Evolutionary conservation across 2,329 filamentous ascomycete species (phyloP).

Genomic region (Cordyceps cateniannulata): DNA sequence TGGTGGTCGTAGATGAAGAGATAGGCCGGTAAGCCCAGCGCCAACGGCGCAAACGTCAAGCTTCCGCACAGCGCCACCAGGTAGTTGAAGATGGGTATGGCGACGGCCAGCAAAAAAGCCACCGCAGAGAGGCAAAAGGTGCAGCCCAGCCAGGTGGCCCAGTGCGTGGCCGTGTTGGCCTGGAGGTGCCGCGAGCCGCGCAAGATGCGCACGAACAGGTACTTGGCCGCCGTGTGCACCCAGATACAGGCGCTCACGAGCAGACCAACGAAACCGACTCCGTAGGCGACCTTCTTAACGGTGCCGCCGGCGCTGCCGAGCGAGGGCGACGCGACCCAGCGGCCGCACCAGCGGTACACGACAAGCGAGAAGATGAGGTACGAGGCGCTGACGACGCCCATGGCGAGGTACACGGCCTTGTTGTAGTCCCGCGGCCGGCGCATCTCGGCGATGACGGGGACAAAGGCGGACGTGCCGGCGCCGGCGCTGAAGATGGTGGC

Average conservation of each 20-base stretch:
- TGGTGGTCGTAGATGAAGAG: conserved; percentile 31
- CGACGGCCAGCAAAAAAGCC: conserved; percentile 26
- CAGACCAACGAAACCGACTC: conserved; percentile 49
- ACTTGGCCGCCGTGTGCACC: conserved; percentile 26
- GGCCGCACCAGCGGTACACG: conserved; percentile 55
- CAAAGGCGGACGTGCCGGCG: conserved; percentile 53
- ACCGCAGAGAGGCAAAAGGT: conserved; percentile 24
- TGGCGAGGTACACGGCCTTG: conserved; percentile 53
- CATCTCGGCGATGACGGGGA: conserved; percentile 63
- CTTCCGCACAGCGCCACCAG: conserved; percentile 25
- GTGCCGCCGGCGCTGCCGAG: conserved; percentile 53
- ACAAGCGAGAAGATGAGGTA: conserved; percentile 55
- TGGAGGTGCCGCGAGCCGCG: conserved; percentile 30
- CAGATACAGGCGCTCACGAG: conserved; percentile 20
- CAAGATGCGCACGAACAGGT: conserved; percentile 33
- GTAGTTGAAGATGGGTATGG: conserved; percentile 30
- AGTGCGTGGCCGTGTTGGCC: conserved; percentile 28
- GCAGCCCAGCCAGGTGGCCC: conserved; percentile 30
- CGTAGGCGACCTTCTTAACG: conserved; percentile 57
- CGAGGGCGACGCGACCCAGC: conserved; percentile 56
- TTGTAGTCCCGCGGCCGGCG: conserved; percentile 50
- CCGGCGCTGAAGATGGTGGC: conserved; percentile 55
- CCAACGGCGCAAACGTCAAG: conserved; percentile 29
- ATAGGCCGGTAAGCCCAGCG: conserved; percentile 28
- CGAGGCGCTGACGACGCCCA: conserved; percentile 48